A percentile compares a stretch with the other conserved stretches of the same genome.
These are phyloP conservation scores for Trichosporon faecale DNA, from an alignment of 1,284 basidiomycete genomes.

Conservation along the genomic window DNA sequence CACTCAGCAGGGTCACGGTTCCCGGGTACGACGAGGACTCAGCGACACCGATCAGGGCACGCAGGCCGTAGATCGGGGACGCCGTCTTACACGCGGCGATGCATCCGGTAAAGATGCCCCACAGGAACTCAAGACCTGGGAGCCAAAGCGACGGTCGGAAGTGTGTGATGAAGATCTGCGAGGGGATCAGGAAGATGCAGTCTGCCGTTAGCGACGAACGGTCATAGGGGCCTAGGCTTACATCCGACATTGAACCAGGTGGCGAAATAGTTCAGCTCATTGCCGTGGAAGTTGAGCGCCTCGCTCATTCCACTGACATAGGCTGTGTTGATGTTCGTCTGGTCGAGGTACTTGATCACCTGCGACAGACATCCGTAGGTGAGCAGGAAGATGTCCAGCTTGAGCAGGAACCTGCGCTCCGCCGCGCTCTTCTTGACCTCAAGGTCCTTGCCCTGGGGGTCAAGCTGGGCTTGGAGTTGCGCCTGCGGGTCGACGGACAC, in stretches of 20 bases:
- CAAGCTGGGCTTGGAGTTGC: constrained; percentile 10
- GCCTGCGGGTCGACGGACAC: not conserved
- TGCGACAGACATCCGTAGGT: constrained; percentile 31
- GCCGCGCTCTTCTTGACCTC: constrained; percentile 28
- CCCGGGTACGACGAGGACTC: constrained; percentile 33
- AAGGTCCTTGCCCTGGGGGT: constrained; percentile 19
- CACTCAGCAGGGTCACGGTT: constrained; percentile 29
- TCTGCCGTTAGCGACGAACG: constrained; percentile 19
- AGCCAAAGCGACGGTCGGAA: constrained; percentile 28
- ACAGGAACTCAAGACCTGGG: constrained; percentile 28
- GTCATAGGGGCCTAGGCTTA: too few species aligned
- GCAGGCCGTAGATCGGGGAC: constrained; percentile 31
- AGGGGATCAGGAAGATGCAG: constrained; percentile 34
- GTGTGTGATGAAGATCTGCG: constrained; percentile 29
- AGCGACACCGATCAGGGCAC: constrained; percentile 30
- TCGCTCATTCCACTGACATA: constrained; percentile 76
- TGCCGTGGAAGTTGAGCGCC: constrained; percentile 65
- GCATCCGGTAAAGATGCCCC: constrained; percentile 31
- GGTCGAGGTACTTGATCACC: constrained; percentile 23
- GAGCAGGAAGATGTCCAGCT: constrained; percentile 41
- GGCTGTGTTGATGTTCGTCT: constrained; percentile 37
- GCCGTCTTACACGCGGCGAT: constrained; percentile 30
- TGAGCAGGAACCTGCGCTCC: constrained; percentile 38
- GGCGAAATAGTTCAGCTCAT: constrained; percentile 60
- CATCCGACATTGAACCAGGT: constrained; percentile 43